These are phyloP conservation scores for Trichophyton benhamiae DNA, from an alignment of 2,329 filamentous ascomycete species.

Conservation along the genomic window DNA sequence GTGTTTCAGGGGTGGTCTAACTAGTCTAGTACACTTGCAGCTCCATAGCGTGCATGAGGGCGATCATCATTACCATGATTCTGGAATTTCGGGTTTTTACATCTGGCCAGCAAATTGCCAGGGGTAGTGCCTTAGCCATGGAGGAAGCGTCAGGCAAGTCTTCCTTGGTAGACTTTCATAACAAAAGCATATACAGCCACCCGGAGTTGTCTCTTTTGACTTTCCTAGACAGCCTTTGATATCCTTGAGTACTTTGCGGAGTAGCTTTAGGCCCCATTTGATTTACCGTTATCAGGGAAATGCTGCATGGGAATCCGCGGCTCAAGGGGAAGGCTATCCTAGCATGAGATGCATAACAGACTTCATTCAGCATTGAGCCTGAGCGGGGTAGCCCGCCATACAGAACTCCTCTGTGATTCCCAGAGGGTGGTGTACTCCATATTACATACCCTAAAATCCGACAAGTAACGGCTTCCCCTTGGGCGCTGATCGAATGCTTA, in stretches of 20 bases:
- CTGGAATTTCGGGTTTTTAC: slow-evolving; percentile 1
- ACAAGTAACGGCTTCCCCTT: neutral
- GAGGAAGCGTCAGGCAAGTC: neutral
- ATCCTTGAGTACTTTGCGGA: neutral
- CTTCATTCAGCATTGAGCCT: neutral
- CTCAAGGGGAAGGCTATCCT: neutral
- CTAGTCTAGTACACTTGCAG: neutral
- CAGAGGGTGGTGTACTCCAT: too few relatives aligned
- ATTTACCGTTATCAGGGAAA: neutral
- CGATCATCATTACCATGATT: neutral
- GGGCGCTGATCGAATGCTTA: neutral
- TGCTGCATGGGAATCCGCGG: neutral
- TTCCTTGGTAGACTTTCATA: neutral
- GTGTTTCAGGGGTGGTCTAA: neutral
- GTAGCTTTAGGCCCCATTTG: neutral
- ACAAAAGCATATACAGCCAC: neutral
- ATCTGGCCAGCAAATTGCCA: neutral
- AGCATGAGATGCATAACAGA: neutral
- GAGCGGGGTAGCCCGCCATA: neutral
- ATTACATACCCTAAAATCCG: neutral
- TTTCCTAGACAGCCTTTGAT: neutral
- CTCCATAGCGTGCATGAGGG: neutral
- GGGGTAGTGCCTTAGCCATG: neutral
- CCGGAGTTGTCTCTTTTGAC: neutral
- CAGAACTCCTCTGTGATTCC: neutral